Conservation (phyloP, 2,329 filamentous ascomycete species). For the Pseudopithomyces chartarum region DNA sequence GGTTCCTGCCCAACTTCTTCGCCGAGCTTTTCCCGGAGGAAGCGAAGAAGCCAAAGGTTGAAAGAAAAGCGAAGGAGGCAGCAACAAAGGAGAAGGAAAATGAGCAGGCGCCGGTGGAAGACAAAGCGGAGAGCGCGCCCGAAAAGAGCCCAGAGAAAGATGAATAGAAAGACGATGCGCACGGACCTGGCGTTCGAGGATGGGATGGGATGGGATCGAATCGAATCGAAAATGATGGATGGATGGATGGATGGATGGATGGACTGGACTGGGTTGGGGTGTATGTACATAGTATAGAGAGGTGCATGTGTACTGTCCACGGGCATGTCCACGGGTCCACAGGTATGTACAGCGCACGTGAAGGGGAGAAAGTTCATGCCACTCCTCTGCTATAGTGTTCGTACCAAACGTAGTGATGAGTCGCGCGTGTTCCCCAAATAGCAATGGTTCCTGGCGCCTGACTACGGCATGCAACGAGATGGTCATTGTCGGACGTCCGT, state of each 20-base stretch:
- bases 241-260: too few relatives aligned
- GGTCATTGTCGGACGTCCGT: not conserved
- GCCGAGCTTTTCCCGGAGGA: conserved; percentile 62
- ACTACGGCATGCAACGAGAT: not conserved
- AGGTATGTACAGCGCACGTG: too few relatives aligned
- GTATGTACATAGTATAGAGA: too few relatives aligned
- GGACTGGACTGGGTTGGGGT: too few relatives aligned
- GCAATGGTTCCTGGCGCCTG: not conserved
- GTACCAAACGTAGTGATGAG: too few relatives aligned
- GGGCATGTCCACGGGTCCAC: too few relatives aligned
- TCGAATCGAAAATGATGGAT: too few relatives aligned
- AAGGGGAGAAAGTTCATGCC: too few relatives aligned
- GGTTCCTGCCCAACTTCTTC: conserved; percentile 65
- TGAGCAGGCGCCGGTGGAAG: conserved; percentile 14
- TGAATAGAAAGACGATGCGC: not conserved
- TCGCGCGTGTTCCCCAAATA: not conserved
- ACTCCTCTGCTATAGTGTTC: too few relatives aligned
- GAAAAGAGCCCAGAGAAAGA: conserved; percentile 4
- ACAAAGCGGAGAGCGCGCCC: conserved; percentile 6
- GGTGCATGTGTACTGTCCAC: too few relatives aligned
- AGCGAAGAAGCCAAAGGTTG: conserved; percentile 34
- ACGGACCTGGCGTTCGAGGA: not conserved
- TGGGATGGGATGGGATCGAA: not conserved
- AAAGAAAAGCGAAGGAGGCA: conserved; percentile 20
- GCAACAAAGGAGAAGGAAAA: conserved; percentile 21